Evolutionary conservation across 2,329 filamentous ascomycete species (phyloP).

Genomic region (Xylariales sp.): DNA sequence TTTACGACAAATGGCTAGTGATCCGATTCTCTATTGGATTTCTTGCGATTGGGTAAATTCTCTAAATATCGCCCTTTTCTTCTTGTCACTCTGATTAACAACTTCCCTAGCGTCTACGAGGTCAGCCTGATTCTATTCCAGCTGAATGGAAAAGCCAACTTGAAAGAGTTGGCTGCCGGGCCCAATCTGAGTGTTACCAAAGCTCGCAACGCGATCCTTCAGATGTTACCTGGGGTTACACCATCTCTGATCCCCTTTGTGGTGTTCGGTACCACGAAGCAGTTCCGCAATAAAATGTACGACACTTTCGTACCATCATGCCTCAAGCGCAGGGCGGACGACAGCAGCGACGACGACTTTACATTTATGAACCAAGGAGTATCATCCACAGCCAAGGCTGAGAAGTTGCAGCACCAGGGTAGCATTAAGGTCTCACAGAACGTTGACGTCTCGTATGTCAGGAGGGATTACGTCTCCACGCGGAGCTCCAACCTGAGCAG

Average conservation of each 20-base stretch:
- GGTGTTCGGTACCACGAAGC: slow-evolving; percentile 36
- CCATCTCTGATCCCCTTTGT: slow-evolving; percentile 29
- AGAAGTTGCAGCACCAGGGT: no score
- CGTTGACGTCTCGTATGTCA: slow-evolving; percentile 3
- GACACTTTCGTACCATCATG: slow-evolving; percentile 12
- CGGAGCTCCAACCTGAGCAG: background rate
- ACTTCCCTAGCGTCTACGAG: slow-evolving; percentile 31
- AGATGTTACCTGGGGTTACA: slow-evolving; percentile 34
- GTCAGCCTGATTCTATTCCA: slow-evolving; percentile 18
- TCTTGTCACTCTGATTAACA: slow-evolving; percentile 10
- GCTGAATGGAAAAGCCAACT: slow-evolving; percentile 22
- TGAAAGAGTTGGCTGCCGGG: slow-evolving; percentile 15
- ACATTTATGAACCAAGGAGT: no score
- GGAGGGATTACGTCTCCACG: no score
- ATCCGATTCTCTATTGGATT: slow-evolving; percentile 41
- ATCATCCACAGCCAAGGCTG: no score
- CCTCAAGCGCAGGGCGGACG: no score
- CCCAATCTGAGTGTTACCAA: slow-evolving; percentile 28
- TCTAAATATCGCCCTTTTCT: background rate
- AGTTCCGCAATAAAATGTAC: slow-evolving; percentile 24
- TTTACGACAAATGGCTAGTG: slow-evolving; percentile 41
- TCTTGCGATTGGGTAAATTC: slow-evolving; percentile 30
- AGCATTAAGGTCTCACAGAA: slow-evolving; percentile 1
- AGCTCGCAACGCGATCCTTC: slow-evolving; percentile 24
- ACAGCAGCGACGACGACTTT: no score